Evolutionary conservation across 257 asterid genomes (phyloP).

Genomic region (Primulina huaijiensis): DNA sequence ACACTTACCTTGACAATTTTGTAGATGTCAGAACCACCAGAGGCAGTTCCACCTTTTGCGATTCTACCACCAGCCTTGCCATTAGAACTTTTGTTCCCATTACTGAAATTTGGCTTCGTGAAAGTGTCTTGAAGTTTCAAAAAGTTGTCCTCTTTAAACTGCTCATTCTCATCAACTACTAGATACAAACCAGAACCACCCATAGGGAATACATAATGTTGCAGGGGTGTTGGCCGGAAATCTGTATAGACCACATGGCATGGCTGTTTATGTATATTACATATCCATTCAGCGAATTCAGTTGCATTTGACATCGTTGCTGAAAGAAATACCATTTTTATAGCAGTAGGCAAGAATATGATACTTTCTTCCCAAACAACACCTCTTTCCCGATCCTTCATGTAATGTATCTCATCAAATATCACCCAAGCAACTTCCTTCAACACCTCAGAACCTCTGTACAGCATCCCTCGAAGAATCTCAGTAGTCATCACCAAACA

Average conservation of each 20-base stretch:
- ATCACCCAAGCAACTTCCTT: slow-evolving; percentile 99
- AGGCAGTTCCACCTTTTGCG: slow-evolving; percentile 63
- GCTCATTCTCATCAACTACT: slow-evolving; percentile 96
- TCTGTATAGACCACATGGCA: slow-evolving; percentile 97
- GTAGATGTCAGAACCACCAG: slow-evolving; percentile 84
- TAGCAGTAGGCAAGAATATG: slow-evolving; percentile 93
- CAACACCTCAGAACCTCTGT: slow-evolving; percentile 95
- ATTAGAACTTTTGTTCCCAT: slow-evolving; percentile 51
- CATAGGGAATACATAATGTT: slow-evolving; percentile 89
- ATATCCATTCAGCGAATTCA: slow-evolving; percentile 97
- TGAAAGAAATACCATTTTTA: slow-evolving; percentile 94
- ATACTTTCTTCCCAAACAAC: slow-evolving; percentile 99
- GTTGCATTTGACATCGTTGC: slow-evolving; percentile 99
- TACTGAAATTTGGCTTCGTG: slow-evolving; percentile 45
- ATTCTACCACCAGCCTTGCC: slow-evolving; percentile 63
- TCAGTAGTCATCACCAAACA: slow-evolving; percentile 99
- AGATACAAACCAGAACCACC: slow-evolving; percentile 95
- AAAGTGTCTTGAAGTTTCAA: slow-evolving; percentile 81
- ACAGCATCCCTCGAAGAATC: slow-evolving; percentile 91
- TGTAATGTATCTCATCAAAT: slow-evolving; percentile 98
- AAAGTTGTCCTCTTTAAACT: slow-evolving; percentile 83
- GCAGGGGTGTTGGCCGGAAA: slow-evolving; percentile 96
- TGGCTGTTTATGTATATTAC: slow-evolving; percentile 90
- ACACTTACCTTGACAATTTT: slow-evolving; percentile 82
- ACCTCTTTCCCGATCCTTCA: slow-evolving; percentile 98